Percentiles rank a stretch among this genome's conserved stretches.
Conservation (phyloP, 441 rosid species). For the Gossypium trilobum region DNA sequence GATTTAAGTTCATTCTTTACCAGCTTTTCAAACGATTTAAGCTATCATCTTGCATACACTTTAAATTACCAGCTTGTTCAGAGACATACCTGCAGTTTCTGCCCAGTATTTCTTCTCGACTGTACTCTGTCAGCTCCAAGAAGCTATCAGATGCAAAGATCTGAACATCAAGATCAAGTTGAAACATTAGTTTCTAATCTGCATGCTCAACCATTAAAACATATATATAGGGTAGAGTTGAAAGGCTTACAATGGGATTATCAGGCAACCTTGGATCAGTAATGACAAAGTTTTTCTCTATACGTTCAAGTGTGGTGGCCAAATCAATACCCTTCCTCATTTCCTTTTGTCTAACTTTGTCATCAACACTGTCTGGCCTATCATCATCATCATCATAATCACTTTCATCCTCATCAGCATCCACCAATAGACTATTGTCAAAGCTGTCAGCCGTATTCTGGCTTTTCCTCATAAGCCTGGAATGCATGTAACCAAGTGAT, state of each 20-base stretch:
- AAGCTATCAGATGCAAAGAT: slow-evolving; percentile 98
- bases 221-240: neutral
- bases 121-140: slow-evolving; percentile 91
- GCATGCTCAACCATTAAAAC: neutral
- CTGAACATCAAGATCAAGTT: slow-evolving; percentile 31
- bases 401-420: slow-evolving; percentile 32
- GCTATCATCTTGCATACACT: neutral
- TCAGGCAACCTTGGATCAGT: slow-evolving; percentile 97
- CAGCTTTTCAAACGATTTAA: neutral
- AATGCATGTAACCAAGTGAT: neutral
- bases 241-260: slow-evolving; percentile 80
- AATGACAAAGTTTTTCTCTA: slow-evolving; percentile 95
- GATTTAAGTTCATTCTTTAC: neutral
- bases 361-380: slow-evolving; percentile 65
- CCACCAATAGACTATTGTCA: slow-evolving; percentile 30
- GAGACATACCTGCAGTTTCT: slow-evolving; percentile 71
- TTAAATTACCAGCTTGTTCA: too few species aligned
- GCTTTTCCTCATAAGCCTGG: slow-evolving; percentile 50
- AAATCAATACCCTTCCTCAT: slow-evolving; percentile 98
- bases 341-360: slow-evolving; percentile 74
- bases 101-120: slow-evolving; percentile 95
- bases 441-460: slow-evolving; percentile 34
- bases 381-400: slow-evolving; percentile 28
- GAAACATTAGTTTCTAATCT: slow-evolving; percentile 3
- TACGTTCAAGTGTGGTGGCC: slow-evolving; percentile 96